phyloP scores from a whole-genome alignment of 225 moss, liverwort and hornwort genomes.

The Asterella californica region DNA sequence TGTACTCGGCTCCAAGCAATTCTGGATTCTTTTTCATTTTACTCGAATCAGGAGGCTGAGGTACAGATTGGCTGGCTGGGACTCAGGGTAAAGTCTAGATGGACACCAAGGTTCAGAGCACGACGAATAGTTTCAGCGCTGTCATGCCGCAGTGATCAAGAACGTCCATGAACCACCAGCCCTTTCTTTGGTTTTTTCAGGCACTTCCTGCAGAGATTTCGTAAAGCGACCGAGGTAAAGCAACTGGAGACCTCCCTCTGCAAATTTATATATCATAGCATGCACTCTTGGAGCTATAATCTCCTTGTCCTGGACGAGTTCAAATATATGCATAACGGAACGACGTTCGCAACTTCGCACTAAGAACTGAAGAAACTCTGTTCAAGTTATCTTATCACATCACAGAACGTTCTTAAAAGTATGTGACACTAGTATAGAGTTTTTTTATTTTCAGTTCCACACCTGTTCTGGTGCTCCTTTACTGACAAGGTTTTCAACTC shows the following conservation, averaged over 20 bases:
- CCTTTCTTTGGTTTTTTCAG: slow-evolving; percentile 30
- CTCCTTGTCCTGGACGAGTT: slow-evolving; percentile 21
- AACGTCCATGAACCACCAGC: slow-evolving; percentile 37
- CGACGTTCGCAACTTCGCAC: too few species aligned
- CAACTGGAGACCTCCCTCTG: slow-evolving; percentile 37
- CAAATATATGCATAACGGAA: slow-evolving; percentile 30
- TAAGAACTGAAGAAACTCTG: too few species aligned
- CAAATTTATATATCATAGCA: slow-evolving; percentile 33
- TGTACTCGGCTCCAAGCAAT: too few species aligned
- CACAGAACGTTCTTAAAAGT: too few species aligned
- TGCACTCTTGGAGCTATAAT: slow-evolving; percentile 24
- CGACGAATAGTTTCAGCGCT: too few species aligned
- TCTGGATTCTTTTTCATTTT: too few species aligned
- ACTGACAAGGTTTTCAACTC: slow-evolving; percentile 24
- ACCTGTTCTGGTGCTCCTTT: slow-evolving; percentile 41
- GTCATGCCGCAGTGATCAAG: too few species aligned
- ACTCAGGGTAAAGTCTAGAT: too few species aligned
- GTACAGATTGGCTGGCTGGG: too few species aligned
- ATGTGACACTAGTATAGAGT: background rate
- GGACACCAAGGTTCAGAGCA: too few species aligned
- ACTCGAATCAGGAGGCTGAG: too few species aligned
- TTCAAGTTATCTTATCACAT: too few species aligned
- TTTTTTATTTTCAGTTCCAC: background rate
- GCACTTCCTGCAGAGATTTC: slow-evolving; percentile 25
- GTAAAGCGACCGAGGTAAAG: background rate